Percentiles rank a stretch among this genome's conserved stretches.
Conservation (phyloP, 2,329 filamentous ascomycete species). For the Biscogniauxia sp. region DNA sequence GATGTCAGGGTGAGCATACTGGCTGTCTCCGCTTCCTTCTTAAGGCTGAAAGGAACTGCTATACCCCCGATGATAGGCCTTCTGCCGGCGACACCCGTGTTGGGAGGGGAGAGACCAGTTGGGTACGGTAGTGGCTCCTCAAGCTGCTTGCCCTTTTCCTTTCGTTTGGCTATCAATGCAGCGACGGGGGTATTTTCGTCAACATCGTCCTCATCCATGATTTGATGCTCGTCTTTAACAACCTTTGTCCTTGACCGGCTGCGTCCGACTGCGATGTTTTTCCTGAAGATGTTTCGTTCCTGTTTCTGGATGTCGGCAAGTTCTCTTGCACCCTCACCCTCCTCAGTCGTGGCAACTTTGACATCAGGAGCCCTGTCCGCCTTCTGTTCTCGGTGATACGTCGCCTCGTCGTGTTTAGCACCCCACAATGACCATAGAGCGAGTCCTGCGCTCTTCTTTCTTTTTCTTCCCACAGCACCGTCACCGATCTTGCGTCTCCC, state of each 20-base stretch:
- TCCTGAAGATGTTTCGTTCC: slow-evolving; percentile 27
- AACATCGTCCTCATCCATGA: slow-evolving; percentile 26
- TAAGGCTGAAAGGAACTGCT: slow-evolving; percentile 70
- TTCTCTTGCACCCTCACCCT: slow-evolving; percentile 44
- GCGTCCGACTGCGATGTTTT: slow-evolving; percentile 25
- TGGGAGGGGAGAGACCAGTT: slow-evolving; percentile 44
- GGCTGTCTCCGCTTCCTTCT: slow-evolving; percentile 61
- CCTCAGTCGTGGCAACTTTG: slow-evolving; percentile 36
- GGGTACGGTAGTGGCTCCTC: slow-evolving; percentile 21
- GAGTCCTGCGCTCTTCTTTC: slow-evolving; percentile 64
- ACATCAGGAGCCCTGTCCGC: slow-evolving; percentile 40
- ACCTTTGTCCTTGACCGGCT: slow-evolving; percentile 44
- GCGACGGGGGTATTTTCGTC: slow-evolving; percentile 44
- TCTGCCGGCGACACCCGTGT: slow-evolving; percentile 56
- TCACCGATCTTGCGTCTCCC: slow-evolving; percentile 58
- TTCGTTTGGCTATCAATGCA: slow-evolving; percentile 40
- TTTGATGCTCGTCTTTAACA: slow-evolving; percentile 53
- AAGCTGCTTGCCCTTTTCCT: slow-evolving; percentile 37
- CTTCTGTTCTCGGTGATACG: slow-evolving; percentile 59
- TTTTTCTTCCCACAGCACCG: slow-evolving; percentile 48
- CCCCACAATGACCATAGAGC: slow-evolving; percentile 86
- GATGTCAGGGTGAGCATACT: slow-evolving; percentile 68
- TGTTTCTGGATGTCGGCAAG: slow-evolving; percentile 41
- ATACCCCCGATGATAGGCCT: slow-evolving; percentile 67
- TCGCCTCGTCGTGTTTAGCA: slow-evolving; percentile 80